phyloP scores from a whole-genome alignment of 805 yeast genomes.

The Saturnispora besseyi region DNA sequence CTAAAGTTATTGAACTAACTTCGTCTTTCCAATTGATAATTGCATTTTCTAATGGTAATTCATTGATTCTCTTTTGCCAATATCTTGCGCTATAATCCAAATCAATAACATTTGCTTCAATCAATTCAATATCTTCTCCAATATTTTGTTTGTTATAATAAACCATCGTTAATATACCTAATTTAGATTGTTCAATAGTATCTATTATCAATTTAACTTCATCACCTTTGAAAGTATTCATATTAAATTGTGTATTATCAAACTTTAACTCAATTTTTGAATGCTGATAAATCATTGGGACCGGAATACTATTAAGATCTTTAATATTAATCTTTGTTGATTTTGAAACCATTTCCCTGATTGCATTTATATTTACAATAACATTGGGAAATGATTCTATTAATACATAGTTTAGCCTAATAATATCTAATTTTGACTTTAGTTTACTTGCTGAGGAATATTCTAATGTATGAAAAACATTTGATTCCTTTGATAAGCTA shows the following conservation, averaged over 20 bases:
- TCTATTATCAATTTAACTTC: not conserved
- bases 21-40: not conserved
- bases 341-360: not conserved
- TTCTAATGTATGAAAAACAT: not conserved
- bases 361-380: not conserved
- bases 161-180: slow-evolving; percentile 3
- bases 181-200: not conserved
- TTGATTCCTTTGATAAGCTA: not conserved
- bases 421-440: not conserved
- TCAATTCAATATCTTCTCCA: slow-evolving; percentile 2
- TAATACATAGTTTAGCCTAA: not conserved
- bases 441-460: not conserved
- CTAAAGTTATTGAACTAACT: not conserved
- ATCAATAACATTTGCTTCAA: not conserved
- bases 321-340: not conserved
- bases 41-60: not conserved
- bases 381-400: not conserved
- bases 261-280: not conserved
- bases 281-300: not conserved
- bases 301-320: not conserved
- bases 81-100: not conserved
- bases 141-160: slow-evolving; percentile 1
- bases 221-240: not conserved
- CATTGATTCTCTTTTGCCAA: not conserved
- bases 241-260: not conserved